Evolutionary conservation across 306 rosid species (phyloP).

Genomic region (Gillenia trifoliata): DNA sequence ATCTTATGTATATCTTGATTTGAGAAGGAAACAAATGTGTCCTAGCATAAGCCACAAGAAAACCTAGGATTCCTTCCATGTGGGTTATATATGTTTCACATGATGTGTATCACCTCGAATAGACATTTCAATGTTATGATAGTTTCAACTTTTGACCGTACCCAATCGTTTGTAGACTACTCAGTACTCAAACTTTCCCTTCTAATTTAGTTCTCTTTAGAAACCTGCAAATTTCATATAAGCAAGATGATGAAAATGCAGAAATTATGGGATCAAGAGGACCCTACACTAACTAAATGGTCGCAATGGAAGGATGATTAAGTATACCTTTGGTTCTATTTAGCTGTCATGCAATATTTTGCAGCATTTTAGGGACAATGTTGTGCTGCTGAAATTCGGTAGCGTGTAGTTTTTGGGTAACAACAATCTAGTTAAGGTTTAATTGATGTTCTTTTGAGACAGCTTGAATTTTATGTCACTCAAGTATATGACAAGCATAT

Average conservation of each 20-base stretch:
- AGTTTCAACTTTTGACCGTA: not conserved
- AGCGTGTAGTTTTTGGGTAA: not conserved
- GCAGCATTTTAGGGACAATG: not conserved
- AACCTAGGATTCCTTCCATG: slow-evolving; percentile 49
- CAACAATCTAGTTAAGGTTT: not conserved
- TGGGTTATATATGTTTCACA: slow-evolving; percentile 23
- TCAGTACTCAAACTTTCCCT: too few relatives aligned
- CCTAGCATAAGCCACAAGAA: slow-evolving; percentile 22
- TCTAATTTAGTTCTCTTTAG: slow-evolving; percentile 5
- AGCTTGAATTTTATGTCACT: not conserved
- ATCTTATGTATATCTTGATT: slow-evolving; percentile 29
- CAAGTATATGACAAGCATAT: not conserved
- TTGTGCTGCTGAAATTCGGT: not conserved
- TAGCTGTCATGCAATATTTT: not conserved
- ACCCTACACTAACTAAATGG: slow-evolving; percentile 15
- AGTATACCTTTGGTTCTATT: slow-evolving; percentile 2
- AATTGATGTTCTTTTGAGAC: not conserved
- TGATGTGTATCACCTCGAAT: not conserved
- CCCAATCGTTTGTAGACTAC: too few relatives aligned
- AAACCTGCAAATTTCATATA: slow-evolving; percentile 1
- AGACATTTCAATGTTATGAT: slow-evolving; percentile 15
- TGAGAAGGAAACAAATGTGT: slow-evolving; percentile 3
- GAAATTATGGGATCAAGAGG: slow-evolving; percentile 23
- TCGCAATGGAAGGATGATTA: slow-evolving; percentile 7
- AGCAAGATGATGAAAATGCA: slow-evolving; percentile 21